Base-by-base conservation (phyloP, 176 grass and related monocot genomes). In the Zea luxurians region DNA sequence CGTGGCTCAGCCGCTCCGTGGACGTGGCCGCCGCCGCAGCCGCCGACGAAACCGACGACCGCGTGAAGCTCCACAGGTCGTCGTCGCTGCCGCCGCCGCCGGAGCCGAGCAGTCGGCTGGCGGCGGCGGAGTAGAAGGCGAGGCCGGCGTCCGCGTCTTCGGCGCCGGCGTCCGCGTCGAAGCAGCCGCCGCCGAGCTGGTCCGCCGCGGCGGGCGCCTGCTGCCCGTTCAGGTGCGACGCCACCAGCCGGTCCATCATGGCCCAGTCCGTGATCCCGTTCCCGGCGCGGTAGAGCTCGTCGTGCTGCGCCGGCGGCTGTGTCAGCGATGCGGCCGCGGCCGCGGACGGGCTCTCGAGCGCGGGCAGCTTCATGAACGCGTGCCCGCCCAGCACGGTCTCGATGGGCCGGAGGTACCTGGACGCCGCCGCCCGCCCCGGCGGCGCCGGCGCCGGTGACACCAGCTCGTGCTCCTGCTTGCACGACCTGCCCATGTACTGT, bases 51-150 rank as follows among this genome's bases (percentile, higher is more conserved):
- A 27, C 27, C 61, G 86, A 73, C 8, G 89, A 80, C 63, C 85
- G 75, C 9, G 95, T 74, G 82, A 97, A 88, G 78, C 80, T 94
- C 95, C 95, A 97, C 35, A 97, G 95, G 83, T 94, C 91, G 58
- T 84, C 95, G 59, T 94, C 89, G 79, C 37, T 68, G 68, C 74
- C 16, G 37, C 18, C 60, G 61, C 37, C 65, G 1, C 4, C 58
- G 59, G 8, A 17, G 66, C 4, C n/a, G 18, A 69, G 66, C 18
- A 69, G 66, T 10, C 43, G 5, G 10, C 17, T 5, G 1, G 66
- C 73, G 18, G 83, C 79, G 45, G 89, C 71, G 5, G 86, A 81
- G 74, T 86, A 89, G 86, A 66, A 91, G 44, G 82, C 75, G 58
- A 91, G 78, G 17, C 61, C 73, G 64, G 27, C 37, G 82, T 11